A percentile compares a stretch with the other conserved stretches of the same genome.
Conservation (phyloP, 371 early-diverging fungal species). For the Basidiobolus meristosporus region DNA sequence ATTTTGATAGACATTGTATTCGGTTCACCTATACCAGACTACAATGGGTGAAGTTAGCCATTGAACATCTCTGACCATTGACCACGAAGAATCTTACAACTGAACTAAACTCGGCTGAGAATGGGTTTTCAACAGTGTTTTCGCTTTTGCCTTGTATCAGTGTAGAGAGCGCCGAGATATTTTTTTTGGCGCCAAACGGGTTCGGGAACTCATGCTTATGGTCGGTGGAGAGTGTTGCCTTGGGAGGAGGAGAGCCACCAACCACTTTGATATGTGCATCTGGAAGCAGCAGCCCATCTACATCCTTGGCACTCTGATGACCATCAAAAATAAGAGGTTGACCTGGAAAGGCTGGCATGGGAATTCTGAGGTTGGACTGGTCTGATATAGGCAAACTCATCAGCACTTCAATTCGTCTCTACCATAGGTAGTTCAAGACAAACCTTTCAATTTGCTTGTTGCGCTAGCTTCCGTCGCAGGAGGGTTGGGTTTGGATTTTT, state of each 20-base stretch:
- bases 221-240: slow-evolving; percentile 1
- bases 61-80: background rate
- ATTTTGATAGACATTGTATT: slow-evolving; percentile 38
- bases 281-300: slow-evolving; percentile 3
- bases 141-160: slow-evolving; percentile 31
- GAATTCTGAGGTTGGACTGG: no score
- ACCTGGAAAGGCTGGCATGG: background rate
- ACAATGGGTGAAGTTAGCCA: background rate
- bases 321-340: slow-evolving; percentile 1
- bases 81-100: slow-evolving; percentile 11
- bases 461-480: background rate
- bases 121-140: slow-evolving; percentile 44
- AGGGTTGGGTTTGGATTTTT: no score
- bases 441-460: background rate
- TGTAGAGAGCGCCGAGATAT: slow-evolving; percentile 34
- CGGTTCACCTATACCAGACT: slow-evolving; percentile 34
- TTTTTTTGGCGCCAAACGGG: slow-evolving; percentile 1
- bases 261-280: background rate
- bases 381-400: no score
- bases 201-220: slow-evolving; percentile 2
- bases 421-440: background rate
- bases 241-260: slow-evolving; percentile 1
- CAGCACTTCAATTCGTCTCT: no score
- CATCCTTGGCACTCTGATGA: slow-evolving; percentile 5
- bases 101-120: slow-evolving; percentile 40